Base-by-base conservation (phyloP, 768 basidiomycete genomes). In the Tubosaeta brunneosetosa region DNA sequence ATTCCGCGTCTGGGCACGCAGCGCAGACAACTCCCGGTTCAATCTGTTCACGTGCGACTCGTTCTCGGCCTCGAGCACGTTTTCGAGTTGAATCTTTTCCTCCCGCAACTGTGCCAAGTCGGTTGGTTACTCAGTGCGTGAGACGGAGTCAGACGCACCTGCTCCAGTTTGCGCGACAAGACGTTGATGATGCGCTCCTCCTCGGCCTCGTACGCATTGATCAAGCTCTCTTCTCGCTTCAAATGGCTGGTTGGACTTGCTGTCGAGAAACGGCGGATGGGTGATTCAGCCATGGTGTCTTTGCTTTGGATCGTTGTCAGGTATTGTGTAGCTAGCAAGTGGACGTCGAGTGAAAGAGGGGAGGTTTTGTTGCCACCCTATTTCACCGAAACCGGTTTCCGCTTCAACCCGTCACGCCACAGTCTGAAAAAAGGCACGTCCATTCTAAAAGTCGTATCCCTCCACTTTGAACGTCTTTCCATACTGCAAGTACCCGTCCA, bases 401-500 rank as follows among this genome's bases (percentile, higher is more conserved):
- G 60, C 59, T 44, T 19, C 44, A 12, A 33, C 37, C 56, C 52
- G 47, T 29, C 26, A 34, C 27, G 50, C n/a, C 29, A 45, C 34
- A 45, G 38, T 40, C n/a, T 40, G 38, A 40, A 40, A 19, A 40
- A 40, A 31, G 34, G 34, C 9, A 36, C 34, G 22, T 36, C 34
- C 27, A 17, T 32, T 27, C 73, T 63, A 91, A 71, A 87, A 91
- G 66, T 91, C 88, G 62, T 77, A 85, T 26, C 89, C 91, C 70
- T 93, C 91, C 36, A 94, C 86, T 65, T 87, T 87, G 76, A 97
- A 97, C 49, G 74, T 77, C 68, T 82, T 84, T 13, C 91, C 94
- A 69, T 94, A 95, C 60, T 86, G 82, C 66, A 95, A 73, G 67
- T 92, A 94, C 55, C 86, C 85, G 57, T 94, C 85, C 91, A 98